Base-by-base conservation (phyloP, 441 rosid genomes). In the Macaranga tanarius region DNA sequence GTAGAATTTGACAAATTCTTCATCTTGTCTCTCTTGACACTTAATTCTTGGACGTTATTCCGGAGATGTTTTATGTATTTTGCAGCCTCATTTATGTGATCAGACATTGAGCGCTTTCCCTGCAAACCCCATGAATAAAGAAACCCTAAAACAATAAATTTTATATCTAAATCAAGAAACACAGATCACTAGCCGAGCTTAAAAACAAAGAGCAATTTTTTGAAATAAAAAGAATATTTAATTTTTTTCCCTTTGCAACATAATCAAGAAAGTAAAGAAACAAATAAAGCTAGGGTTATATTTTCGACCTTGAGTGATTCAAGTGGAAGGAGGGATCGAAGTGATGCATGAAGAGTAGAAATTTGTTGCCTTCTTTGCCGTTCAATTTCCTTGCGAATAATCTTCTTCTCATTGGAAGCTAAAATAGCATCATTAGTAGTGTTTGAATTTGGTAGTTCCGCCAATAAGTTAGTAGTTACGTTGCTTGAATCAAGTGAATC, bases 71-170 rank as follows among this genome's bases (percentile, higher is more conserved):
- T 73, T 34, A 82, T 84, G 58, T 83, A 78, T 51, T 79, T 82
- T 59, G 47, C 76, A 6, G 87, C 87, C 72, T 67, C 87, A 23
- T 72, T n/a, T 72, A 80, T 20, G 3, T 80, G 85, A 71, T 84
- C 90, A 5, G 73, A 68, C 3, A 68, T 71, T 2, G 90, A 73
- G n/a, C 82, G 79, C 82, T 80, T 83, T 65, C 87, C 90, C 87
- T 87, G 78, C 70, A 74, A 72, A 57, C 16, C 45, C 17, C 62
- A 25, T 26, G 8, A 67, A 40, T 52, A 64, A 62, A 20, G n/a
- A 70, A 79, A 80, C 73, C 79, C 78, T 76, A 78, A 45, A 44
- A 50, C 40, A 22, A 10, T 26, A 50, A 51, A 51, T 13, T 3
- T n/a, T 19, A 23, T 23, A 48, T 48, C 31, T 22, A 22, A 52